Base-by-base conservation (phyloP, 108 stramenopile species). In the Aurantiochytrium sp. region DNA sequence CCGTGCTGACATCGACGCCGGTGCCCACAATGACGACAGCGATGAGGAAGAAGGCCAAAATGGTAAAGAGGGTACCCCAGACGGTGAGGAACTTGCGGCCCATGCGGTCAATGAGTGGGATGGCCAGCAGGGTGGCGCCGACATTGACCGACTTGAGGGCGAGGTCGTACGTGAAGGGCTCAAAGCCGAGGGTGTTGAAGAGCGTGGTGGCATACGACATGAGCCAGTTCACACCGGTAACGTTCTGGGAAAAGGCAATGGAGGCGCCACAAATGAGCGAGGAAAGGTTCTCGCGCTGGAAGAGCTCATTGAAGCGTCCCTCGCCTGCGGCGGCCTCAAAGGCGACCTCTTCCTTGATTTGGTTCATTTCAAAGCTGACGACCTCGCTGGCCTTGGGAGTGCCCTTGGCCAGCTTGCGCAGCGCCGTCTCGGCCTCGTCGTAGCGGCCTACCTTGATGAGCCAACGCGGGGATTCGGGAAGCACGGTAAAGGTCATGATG, bases 81-180 rank as follows among this genome's bases (percentile, higher is more conserved):
- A 83, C 23, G 28, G 76, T 83, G n/a, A 83, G 51, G 76, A 83
- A 83, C 5, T 83, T 83, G 76, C 76, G 76, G 19, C 76, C 76
- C 23, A 83, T 21, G 28, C 76, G 76, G 76, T 83, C 76, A 23
- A 83, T 28, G 51, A 83, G 23, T 16, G n/a, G n/a, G 28, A 83
- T 23, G 28, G 76, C 76, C n/a, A 53, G 23, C 0, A 83, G n/a
- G 28, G 76, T 83, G 45, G 51, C 45, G 51, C n/a, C 76, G 12
- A 83, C 51, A 45, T 83, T 83, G 76, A 83, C 28, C 8, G 49
- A n/a, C 51, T 83, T 83, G 49, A 83, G 51, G 51, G 28, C 28
- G 23, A 53, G 45, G 4, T 83, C 76, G 76, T 53, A 83, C 23
- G 76, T 83, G 23, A 83, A 83, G 25, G 76, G 49, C 45, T 83